These are phyloP conservation scores for Medicago ruthenica DNA, from an alignment of 306 rosid species.

Conservation along the genomic window DNA sequence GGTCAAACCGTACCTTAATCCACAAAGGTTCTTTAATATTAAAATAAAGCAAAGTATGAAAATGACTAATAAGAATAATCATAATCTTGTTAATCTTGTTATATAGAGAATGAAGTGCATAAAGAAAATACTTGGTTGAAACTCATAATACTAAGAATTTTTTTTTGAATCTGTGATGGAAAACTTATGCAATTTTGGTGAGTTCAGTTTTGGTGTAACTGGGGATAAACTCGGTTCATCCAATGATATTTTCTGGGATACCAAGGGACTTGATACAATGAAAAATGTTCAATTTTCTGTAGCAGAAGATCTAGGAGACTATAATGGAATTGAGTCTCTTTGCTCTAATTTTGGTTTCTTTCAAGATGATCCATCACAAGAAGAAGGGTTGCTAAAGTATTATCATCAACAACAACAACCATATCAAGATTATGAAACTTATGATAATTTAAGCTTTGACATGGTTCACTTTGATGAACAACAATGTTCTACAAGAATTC, in stretches of 20 bases:
- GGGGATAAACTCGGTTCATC: slow-evolving; percentile 48
- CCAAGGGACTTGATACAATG: slow-evolving; percentile 26
- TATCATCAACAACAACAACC: slow-evolving; percentile 24
- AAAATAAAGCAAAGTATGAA: neutral
- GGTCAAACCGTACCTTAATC: too few relatives aligned
- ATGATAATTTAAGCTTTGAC: slow-evolving; percentile 48
- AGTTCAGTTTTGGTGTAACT: slow-evolving; percentile 33
- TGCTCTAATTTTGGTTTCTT: slow-evolving; percentile 39
- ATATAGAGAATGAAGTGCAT: neutral
- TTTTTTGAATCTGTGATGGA: slow-evolving; percentile 46
- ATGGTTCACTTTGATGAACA: slow-evolving; percentile 46
- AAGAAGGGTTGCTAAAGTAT: neutral
- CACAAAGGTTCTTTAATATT: neutral
- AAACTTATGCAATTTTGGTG: slow-evolving; percentile 37
- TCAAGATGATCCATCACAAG: slow-evolving; percentile 35
- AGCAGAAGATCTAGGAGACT: slow-evolving; percentile 37
- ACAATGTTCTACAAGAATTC: slow-evolving; percentile 21
- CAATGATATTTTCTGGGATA: slow-evolving; percentile 34
- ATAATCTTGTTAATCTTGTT: slow-evolving; percentile 10
- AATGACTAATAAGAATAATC: neutral
- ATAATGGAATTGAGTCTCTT: slow-evolving; percentile 40
- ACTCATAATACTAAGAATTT: neutral
- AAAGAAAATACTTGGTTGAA: slow-evolving; percentile 14
- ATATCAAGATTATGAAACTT: slow-evolving; percentile 41
- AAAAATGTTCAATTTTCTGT: slow-evolving; percentile 30